Evolutionary conservation across 2,329 filamentous ascomycete genomes (phyloP), one percentile per base, ranked within the genome.

Genomic region (Fusarium fujikuroi): DNA sequence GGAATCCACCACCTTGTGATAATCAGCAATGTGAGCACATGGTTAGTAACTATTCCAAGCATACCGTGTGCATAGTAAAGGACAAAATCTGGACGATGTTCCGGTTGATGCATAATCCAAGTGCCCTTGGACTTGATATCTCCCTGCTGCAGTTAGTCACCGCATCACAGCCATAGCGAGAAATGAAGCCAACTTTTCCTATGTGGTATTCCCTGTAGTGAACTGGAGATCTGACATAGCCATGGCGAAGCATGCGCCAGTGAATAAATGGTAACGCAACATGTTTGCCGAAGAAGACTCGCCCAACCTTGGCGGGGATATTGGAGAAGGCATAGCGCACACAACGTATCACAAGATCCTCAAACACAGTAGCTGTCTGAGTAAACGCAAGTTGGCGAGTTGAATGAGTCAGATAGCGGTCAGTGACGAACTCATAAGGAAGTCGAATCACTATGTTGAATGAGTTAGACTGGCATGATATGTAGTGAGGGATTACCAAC

Each of bases 31-130:
- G 50, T 40, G 46, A 25, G 37, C 42, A 37, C 30, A 49, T 36
- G 15, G 42, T 21, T 6, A 16, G 19, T 12, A 43, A 37, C 9
- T n/a, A 32, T 23, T 42, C 47, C 19, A 18, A 44, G 34, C 85
- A 75, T 83, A 92, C 92, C 94, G 79, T 97, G 94, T 44, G 89
- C 89, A 79, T 96, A 96, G 79, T 94, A 95, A 4, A 97, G 82
- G n/a, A 95, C 90, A 62, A 96, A 84, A 79, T 96, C 93, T 0
- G 93, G 92, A 60, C 88, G 85, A 54, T 85, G 82, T 43, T 86
- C 84, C 21, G 88, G 86, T 75, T 93, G 87, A 49, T 88, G 83
- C 46, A 88, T 87, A 54, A 95, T 89, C 91, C 92, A 95, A 8
- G 95, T 82, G 5, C 93, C 93, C 66, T 85, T 85, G 64, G 91